Evolutionary conservation across 805 yeast species (phyloP), one percentile per base, ranked within the genome.

Genomic region (Grigorovia humatica): DNA sequence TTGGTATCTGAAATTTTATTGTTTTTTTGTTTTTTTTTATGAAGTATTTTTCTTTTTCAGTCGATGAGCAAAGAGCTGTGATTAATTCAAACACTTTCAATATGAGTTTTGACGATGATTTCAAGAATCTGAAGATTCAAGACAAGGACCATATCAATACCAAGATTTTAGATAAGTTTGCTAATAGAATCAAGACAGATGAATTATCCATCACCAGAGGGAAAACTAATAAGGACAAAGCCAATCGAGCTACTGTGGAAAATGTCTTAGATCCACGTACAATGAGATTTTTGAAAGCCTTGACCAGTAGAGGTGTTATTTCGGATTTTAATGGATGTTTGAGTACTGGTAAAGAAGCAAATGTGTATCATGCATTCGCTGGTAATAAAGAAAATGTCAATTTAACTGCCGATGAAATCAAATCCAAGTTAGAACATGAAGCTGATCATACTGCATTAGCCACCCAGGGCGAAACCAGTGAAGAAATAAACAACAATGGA

Each of bases 311-410:
- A 59, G 96, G 96, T 4, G 77, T 87, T 6, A 80, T 93, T 38
- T 81, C 93, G 1, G 81, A 85, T 58, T 83, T 93, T 60, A 88
- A 90, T 60, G 99, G 99, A 12, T 93, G 98, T 66, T 75, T 93
- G 48, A 82, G 93, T 60, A 93, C 99, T 0, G 99, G 99, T 47
- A 93, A 93, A 67, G 99, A 93, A 68, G 99, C 99, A n/a, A 93
- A 93, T 63, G 97, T 93, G 0, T 93, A 93, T 65, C 91, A 87
- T 63, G 96, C 95, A 1, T 62, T 67, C 53, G 68, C 68, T n/a
- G 70, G 70, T 9, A 53, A 56, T 12, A 50, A 49, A n/a, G 63
- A 68, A 17, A 65, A 44, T 63, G 49, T 41, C 40, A 32, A n/a
- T 18, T 29, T 12, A 4, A 17, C 38, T 12, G 8, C 42, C 38